phyloP scores from a whole-genome alignment of 805 yeast genomes.

The Candida incommunis region DNA sequence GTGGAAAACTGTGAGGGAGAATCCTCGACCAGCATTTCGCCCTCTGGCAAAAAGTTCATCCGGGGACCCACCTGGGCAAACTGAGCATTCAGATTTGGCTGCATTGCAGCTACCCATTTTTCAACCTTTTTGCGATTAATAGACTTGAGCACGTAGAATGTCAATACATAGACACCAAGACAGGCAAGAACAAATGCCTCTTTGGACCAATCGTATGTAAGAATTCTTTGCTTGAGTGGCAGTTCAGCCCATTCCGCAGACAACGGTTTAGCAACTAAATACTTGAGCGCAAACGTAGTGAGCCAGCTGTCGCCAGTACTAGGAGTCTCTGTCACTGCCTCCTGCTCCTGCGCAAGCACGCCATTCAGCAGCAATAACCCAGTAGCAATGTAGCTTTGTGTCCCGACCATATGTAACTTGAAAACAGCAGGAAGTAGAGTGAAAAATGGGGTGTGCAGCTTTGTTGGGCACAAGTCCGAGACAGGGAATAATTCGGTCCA shows the following conservation, averaged over 20 bases:
- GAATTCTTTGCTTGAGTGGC: constrained; percentile 45
- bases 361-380: not conserved
- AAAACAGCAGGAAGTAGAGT: too few species aligned
- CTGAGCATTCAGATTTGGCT: constrained; percentile 43
- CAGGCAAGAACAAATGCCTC: constrained; percentile 46
- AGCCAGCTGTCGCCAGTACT: not conserved
- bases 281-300: not conserved
- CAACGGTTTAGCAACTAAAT: not conserved
- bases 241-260: constrained; percentile 42
- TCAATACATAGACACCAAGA: constrained; percentile 32
- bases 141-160: constrained; percentile 44
- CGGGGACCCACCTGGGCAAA: constrained; percentile 61
- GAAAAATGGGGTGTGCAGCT: too few species aligned
- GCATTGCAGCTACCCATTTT: constrained; percentile 34
- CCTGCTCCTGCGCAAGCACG: not conserved
- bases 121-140: constrained; percentile 45
- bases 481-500: too few species aligned
- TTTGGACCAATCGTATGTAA: constrained; percentile 58
- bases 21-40: constrained; percentile 38
- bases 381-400: too few species aligned
- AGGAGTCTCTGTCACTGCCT: too few species aligned
- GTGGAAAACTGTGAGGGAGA: constrained; percentile 45
- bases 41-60: constrained; percentile 5
- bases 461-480: too few species aligned
- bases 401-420: too few species aligned